Evolutionary conservation across 106 monocot species (phyloP).

Genomic region (Apostasia shenzhenica): DNA sequence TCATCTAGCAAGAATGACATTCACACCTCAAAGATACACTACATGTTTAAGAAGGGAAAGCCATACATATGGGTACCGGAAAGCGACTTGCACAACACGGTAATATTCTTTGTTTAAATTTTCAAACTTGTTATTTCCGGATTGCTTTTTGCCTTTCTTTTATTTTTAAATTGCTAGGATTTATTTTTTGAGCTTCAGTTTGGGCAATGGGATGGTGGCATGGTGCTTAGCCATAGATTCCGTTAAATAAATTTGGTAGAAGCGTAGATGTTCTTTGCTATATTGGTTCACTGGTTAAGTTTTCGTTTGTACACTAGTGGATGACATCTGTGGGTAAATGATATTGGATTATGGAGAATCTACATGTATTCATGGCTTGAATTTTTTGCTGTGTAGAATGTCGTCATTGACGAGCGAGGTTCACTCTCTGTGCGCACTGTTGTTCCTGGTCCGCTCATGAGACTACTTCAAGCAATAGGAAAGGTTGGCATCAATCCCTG

Average conservation of each 20-base stretch:
- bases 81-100: conserved; percentile 51
- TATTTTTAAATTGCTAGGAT: neutral
- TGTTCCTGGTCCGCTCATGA: conserved; percentile 47
- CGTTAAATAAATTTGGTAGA: too few relatives aligned
- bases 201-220: too few relatives aligned
- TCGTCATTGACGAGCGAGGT: conserved; percentile 70
- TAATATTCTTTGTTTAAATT: conserved; percentile 4
- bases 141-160: neutral
- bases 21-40: conserved; percentile 55
- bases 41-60: conserved; percentile 49
- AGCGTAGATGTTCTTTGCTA: too few relatives aligned
- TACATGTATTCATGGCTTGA: conserved; percentile 2
- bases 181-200: neutral
- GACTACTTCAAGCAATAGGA: conserved; percentile 48
- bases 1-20: conserved; percentile 49
- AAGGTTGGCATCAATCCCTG: conserved; percentile 36
- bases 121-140: neutral
- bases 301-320: too few relatives aligned
- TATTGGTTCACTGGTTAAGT: too few relatives aligned
- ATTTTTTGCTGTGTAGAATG: conserved; percentile 46
- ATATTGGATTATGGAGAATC: too few relatives aligned
- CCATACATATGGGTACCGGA: conserved; percentile 55
- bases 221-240: too few relatives aligned
- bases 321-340: too few relatives aligned
- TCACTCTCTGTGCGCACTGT: conserved; percentile 55